phyloP scores from a whole-genome alignment of 495 filamentous ascomycete genomes.

The Podospora pseudocomata region DNA sequence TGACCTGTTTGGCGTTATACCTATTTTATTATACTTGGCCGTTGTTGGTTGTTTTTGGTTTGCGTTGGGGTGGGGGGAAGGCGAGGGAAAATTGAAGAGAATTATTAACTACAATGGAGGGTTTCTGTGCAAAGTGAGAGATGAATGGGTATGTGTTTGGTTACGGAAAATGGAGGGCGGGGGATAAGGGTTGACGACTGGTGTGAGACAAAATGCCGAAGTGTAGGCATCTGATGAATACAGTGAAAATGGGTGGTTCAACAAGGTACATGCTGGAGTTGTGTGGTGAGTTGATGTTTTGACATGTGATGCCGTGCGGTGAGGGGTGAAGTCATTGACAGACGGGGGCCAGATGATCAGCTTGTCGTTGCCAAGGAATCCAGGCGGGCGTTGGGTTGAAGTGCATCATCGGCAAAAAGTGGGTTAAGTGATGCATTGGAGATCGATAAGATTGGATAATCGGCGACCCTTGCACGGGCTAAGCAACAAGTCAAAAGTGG shows the following conservation, averaged over 20 bases:
- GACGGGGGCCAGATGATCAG: background rate
- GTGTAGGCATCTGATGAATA: background rate
- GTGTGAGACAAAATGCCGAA: background rate
- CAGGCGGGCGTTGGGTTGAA: background rate
- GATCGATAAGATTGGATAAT: background rate
- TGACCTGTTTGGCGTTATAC: constrained; percentile 29
- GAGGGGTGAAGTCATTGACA: background rate
- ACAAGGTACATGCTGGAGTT: background rate
- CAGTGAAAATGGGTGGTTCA: background rate
- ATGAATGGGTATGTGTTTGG: too few relatives aligned
- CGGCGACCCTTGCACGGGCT: background rate
- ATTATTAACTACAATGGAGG: background rate
- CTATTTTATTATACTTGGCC: constrained; percentile 9
- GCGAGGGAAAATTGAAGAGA: constrained; percentile 14
- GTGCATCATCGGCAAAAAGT: background rate
- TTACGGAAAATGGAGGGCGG: background rate
- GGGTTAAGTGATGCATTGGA: background rate
- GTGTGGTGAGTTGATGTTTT: background rate
- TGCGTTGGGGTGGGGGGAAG: background rate
- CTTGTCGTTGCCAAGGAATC: background rate
- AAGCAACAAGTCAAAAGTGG: background rate
- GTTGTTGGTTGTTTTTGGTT: background rate
- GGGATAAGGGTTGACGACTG: background rate
- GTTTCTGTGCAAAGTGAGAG: background rate
- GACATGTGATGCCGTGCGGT: background rate